Percentiles rank a stretch among this genome's conserved stretches.
These are phyloP conservation scores for Lathyrus tuberosus DNA, from an alignment of 306 rosid species.

Conservation along the genomic window DNA sequence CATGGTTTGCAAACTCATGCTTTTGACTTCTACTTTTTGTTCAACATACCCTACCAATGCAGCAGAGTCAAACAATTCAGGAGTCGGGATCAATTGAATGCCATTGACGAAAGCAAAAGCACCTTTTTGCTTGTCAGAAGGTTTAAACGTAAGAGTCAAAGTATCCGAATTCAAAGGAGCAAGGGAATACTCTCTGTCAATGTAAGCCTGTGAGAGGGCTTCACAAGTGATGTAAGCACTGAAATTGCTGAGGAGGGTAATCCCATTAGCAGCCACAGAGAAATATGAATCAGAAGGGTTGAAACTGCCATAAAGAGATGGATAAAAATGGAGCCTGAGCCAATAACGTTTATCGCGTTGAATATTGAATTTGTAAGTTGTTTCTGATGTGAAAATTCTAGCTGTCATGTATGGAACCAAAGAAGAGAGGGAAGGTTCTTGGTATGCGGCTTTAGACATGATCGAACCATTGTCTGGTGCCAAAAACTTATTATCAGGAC, in stretches of 20 bases:
- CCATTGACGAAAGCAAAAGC: constrained; percentile 59
- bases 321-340: constrained; percentile 64
- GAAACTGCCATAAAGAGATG: constrained; percentile 40
- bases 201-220: constrained; percentile 59
- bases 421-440: constrained; percentile 54
- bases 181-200: constrained; percentile 59
- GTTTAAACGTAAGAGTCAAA: constrained; percentile 50
- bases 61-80: constrained; percentile 46
- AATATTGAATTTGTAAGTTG: constrained; percentile 47
- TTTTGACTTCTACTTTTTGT: constrained; percentile 39
- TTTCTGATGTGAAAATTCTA: constrained; percentile 46
- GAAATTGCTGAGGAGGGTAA: constrained; percentile 56
- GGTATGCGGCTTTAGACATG: constrained; percentile 46
- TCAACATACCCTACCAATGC: constrained; percentile 37
- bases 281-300: constrained; percentile 46
- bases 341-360: constrained; percentile 47
- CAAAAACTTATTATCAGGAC: constrained; percentile 46
- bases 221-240: constrained; percentile 48
- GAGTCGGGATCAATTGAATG: constrained; percentile 47
- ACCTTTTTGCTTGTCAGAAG: constrained; percentile 39
- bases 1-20: constrained; percentile 50
- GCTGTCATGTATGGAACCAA: constrained; percentile 61
- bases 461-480: constrained; percentile 17
- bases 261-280: constrained; percentile 47
- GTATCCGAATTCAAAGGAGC: constrained; percentile 42